Evolutionary conservation across 108 stramenopile genomes (phyloP).

Genomic region (Skeletonema marinoi): DNA sequence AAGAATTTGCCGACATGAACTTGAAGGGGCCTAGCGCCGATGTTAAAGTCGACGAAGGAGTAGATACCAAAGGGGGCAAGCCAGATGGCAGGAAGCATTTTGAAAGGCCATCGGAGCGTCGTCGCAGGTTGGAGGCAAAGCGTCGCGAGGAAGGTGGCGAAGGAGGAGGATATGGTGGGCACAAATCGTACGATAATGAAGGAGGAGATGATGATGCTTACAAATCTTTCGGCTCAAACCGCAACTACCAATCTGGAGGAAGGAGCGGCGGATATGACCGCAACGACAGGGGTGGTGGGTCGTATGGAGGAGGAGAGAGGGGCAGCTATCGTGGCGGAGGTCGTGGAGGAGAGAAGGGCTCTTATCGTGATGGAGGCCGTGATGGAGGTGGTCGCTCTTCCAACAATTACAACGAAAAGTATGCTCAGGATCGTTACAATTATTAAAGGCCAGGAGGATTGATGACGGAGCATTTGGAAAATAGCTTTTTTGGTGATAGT

Average conservation of each 20-base stretch:
- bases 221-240: not conserved
- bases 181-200: not conserved
- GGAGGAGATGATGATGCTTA: slow-evolving; percentile 8
- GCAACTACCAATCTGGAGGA: not conserved
- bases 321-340: not conserved
- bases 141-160: slow-evolving; percentile 20
- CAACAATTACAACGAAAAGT: slow-evolving; percentile 31
- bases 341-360: slow-evolving; percentile 5
- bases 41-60: not conserved
- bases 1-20: slow-evolving; percentile 38
- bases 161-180: slow-evolving; percentile 12
- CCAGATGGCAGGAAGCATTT: slow-evolving; percentile 9
- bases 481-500: not conserved
- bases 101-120: slow-evolving; percentile 51
- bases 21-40: slow-evolving; percentile 17
- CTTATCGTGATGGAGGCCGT: slow-evolving; percentile 7
- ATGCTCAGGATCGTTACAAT: slow-evolving; percentile 43
- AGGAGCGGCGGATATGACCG: slow-evolving; percentile 18
- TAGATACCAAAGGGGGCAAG: not conserved
- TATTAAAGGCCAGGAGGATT: slow-evolving; percentile 13
- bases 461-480: not conserved
- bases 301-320: slow-evolving; percentile 22
- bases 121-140: slow-evolving; percentile 47
- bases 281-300: slow-evolving; percentile 28
- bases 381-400: slow-evolving; percentile 10